Base-by-base conservation (phyloP, 768 basidiomycete species). In the Infundibulicybe gibba region DNA sequence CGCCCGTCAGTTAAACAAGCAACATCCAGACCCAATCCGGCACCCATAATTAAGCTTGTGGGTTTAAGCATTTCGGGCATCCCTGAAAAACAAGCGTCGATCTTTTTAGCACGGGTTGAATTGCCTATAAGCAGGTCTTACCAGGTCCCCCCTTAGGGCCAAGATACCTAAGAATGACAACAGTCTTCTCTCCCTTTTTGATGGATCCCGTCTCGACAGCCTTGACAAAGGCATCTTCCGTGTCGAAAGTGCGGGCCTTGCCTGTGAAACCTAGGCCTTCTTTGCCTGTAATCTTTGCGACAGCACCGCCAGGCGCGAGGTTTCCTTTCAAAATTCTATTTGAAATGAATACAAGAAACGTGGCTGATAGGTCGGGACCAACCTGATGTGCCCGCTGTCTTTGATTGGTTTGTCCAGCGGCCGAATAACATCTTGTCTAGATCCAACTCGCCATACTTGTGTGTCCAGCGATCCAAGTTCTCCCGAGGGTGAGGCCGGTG, bases 41-140 rank as follows among this genome's bases (percentile, higher is more conserved):
- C 97, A 46, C 97, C 97, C 91, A 99, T 98, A 66, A 99, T 94
- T 60, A 98, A 64, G 71, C 90, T 91, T 30, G 95, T 98, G 19
- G 94, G 94, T 64, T 97, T 97, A 49, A 98, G 77, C 97, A 99
- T 99, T 74, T 99, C 97, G 42, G 94, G 95, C 95, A 99, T 99
- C 52, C 94, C 93, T 87, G 60, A 46, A 48, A 47, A 42, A 49
- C 42, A 50, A 44, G 40, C 44, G 55, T 25, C 25, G 25, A 25
- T 25, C 25, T 25, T n/a, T n/a, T 8, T 25, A 25, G 25, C 25
- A 25, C 25, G 25, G 50, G 19, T 16, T 34, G 31, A 30, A 16
- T 11, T 14, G 38, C 33, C 38, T 34, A 38, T 48, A 47, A 35
- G 38, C 42, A 31, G 32, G 15, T 68, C 84, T 68, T 51, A 88